Base-by-base conservation (phyloP, 257 asterid genomes). In the Solanum lycopersicoides region DNA sequence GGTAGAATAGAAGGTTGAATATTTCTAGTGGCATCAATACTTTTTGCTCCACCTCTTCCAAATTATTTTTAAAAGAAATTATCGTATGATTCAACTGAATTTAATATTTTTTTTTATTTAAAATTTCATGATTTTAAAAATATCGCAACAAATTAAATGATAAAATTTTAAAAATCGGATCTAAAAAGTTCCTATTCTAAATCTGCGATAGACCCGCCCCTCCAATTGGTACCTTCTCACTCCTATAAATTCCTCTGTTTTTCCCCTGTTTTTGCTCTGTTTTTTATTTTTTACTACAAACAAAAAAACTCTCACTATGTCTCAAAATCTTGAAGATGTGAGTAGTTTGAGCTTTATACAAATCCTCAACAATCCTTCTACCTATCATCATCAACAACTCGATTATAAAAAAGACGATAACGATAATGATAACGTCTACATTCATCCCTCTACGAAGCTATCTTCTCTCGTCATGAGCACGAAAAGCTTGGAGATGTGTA, bases 401-500 rank as follows among this genome's bases (percentile, higher is more conserved):
- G 28, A 25, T 32, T 32, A 32, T 0, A 85, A 83, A 6, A 87
- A 88, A 23, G 21, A 56, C 4, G 87, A 59, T n/a, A 11, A 87
- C 2, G 39, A 37, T 28, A 28, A 28, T 28, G 86, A 14, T 20
- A 8, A 87, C 60, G 89, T 79, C 7, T 94, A 93, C 75, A 89
- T 93, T 21, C 96, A 92, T 84, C 98, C 94, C 6, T 93, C 92
- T 0, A 89, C 63, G 11, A 92, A 91, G 88, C 87, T 76, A 39
- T 89, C 96, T 13, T 11, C 88, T 9, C 89, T 88, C 47, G 45
- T 88, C 0, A 89, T 95, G 20, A 96, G 92, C 92, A 21, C 91
- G 4, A 91, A 59, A 37, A 94, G 96, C 89, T 90, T 96, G 50
- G 96, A 95, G 86, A 92, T 95, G 97, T 95, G 98, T 91, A 96